Evolutionary conservation across 2,329 filamentous ascomycete species (phyloP).

Genomic region (Aureobasidium namibiae): DNA sequence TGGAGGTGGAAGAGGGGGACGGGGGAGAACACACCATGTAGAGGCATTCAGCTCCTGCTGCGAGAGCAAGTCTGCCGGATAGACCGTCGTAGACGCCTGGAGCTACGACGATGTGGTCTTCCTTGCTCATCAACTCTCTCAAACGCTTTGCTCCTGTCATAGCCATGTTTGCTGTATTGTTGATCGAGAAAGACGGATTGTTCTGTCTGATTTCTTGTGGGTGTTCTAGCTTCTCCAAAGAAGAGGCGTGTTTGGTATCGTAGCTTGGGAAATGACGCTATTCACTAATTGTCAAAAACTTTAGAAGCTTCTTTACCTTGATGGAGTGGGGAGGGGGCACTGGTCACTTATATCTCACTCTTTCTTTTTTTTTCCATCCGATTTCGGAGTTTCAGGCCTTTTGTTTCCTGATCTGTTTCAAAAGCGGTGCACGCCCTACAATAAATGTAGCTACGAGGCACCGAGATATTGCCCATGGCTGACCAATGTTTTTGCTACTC

Average conservation of each 20-base stretch:
- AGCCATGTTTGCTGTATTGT: not conserved
- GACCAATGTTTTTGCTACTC: not conserved
- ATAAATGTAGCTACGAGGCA: not conserved
- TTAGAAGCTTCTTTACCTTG: not conserved
- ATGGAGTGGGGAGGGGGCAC: not conserved
- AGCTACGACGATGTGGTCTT: slow-evolving; percentile 42
- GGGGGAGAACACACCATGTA: slow-evolving; percentile 51
- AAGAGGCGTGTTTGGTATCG: not conserved
- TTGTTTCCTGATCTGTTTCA: not conserved
- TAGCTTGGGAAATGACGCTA: not conserved
- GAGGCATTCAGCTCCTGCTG: slow-evolving; percentile 54
- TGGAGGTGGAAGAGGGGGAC: not conserved
- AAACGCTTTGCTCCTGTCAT: slow-evolving; percentile 13
- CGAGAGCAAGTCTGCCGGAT: slow-evolving; percentile 54
- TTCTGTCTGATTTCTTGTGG: too few species aligned
- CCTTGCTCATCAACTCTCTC: slow-evolving; percentile 17
- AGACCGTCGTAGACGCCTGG: slow-evolving; percentile 64
- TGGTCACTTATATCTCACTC: too few species aligned
- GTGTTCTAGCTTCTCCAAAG: too few species aligned
- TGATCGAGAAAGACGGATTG: too few species aligned
- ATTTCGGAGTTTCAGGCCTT: not conserved
- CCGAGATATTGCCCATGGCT: not conserved
- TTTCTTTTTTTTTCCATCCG: not conserved
- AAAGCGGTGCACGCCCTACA: not conserved
- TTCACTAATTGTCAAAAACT: not conserved